A percentile compares a stretch with the other conserved stretches of the same genome.
Evolutionary conservation across 805 yeast genomes (phyloP).

Genomic region (Dipodascopsis uninucleata): DNA sequence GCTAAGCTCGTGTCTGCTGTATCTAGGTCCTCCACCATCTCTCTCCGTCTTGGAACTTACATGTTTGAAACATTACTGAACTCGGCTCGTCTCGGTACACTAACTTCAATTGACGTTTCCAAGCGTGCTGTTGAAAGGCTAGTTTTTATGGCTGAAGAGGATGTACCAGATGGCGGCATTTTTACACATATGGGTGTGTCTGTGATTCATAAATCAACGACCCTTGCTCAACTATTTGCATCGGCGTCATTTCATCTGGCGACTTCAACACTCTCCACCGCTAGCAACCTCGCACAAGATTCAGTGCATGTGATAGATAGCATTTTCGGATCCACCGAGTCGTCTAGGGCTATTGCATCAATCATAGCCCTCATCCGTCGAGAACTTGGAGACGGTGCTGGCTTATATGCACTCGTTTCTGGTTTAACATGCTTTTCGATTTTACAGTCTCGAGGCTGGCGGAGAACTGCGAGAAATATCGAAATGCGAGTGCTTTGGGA

Average conservation of each 20-base stretch:
- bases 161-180: slow-evolving; percentile 31
- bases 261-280: slow-evolving; percentile 29
- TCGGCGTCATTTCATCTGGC: slow-evolving; percentile 34
- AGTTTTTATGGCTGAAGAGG: slow-evolving; percentile 33
- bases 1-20: slow-evolving; percentile 33
- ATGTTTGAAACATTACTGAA: slow-evolving; percentile 32
- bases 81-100: slow-evolving; percentile 30
- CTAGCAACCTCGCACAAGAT: slow-evolving; percentile 32
- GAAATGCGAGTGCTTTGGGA: slow-evolving; percentile 35
- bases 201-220: slow-evolving; percentile 30
- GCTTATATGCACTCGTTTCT: slow-evolving; percentile 32
- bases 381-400: slow-evolving; percentile 34
- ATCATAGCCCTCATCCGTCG: slow-evolving; percentile 31
- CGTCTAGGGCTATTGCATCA: slow-evolving; percentile 33
- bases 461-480: slow-evolving; percentile 25
- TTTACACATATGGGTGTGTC: slow-evolving; percentile 30
- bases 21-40: slow-evolving; percentile 31
- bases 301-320: slow-evolving; percentile 33
- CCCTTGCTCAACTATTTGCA: slow-evolving; percentile 33
- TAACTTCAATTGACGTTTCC: slow-evolving; percentile 32
- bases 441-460: slow-evolving; percentile 32
- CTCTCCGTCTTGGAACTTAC: slow-evolving; percentile 33
- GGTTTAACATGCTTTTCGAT: slow-evolving; percentile 34
- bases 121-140: slow-evolving; percentile 33
- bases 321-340: slow-evolving; percentile 37